These are phyloP conservation scores for Lepidium sativum DNA, from an alignment of 345 rosid species.

Conservation along the genomic window DNA sequence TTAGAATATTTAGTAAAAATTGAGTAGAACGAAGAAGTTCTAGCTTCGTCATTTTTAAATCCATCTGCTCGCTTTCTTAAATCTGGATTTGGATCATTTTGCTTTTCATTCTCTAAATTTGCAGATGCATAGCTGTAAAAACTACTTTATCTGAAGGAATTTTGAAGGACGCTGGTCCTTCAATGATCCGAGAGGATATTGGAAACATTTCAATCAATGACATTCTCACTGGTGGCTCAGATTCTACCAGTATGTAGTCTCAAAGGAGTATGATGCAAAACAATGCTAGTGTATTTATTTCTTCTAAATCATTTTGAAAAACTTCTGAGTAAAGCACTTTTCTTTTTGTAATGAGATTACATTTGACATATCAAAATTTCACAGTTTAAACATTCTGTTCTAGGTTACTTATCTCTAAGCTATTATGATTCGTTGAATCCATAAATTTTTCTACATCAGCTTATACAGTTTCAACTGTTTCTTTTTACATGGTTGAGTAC, in stretches of 20 bases:
- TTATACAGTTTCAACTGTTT: not conserved
- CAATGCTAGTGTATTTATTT: slow-evolving; percentile 33
- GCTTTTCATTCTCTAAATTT: slow-evolving; percentile 17
- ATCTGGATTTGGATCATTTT: slow-evolving; percentile 8
- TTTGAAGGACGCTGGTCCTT: slow-evolving; percentile 58
- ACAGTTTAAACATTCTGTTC: not conserved
- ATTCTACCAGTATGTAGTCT: slow-evolving; percentile 69
- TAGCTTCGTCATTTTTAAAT: not conserved
- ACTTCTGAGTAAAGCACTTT: not conserved
- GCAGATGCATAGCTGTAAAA: slow-evolving; percentile 90
- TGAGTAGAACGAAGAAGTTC: not conserved
- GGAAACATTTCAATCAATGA: slow-evolving; percentile 69
- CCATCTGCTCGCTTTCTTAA: not conserved
- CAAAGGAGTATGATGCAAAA: slow-evolving; percentile 28
- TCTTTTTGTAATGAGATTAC: slow-evolving; percentile 21
- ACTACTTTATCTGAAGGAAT: slow-evolving; percentile 68
- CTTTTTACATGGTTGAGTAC: slow-evolving; percentile 15
- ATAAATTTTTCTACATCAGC: not conserved
- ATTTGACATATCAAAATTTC: not conserved
- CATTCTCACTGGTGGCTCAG: slow-evolving; percentile 79
- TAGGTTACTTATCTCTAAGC: not conserved
- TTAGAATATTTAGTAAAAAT: not conserved
- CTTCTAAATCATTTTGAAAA: not conserved
- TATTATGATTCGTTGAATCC: not conserved
- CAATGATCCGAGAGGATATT: slow-evolving; percentile 64